Base-by-base conservation (phyloP, 345 rosid species). In the Aurinia saxatilis region DNA sequence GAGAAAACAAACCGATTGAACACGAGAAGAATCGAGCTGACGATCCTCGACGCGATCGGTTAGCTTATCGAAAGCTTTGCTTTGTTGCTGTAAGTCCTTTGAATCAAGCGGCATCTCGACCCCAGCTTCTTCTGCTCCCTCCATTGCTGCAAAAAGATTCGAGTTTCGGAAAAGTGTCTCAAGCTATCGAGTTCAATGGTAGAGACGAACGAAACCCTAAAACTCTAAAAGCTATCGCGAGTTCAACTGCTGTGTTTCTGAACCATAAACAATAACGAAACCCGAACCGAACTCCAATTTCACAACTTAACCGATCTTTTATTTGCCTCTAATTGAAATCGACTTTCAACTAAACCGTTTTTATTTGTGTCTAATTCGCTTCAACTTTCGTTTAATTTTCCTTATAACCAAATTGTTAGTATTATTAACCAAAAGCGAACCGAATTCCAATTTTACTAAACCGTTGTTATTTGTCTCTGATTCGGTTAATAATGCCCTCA, bases 21-120 rank as follows among this genome's bases (percentile, higher is more conserved):
- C 96, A 29, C 96, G 97, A 57, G 90, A 82, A 31, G 96, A 87
- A 68, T 90, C 88, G 73, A 93, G 96, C 82, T 93, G 99, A 17
- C 97, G 97, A 73, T 93, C 99, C 76, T 93, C 96, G 19, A 93
- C 99, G 6, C 81, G 99, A 78, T 93, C 97, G 50, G 97, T 90
- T 73, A 93, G 97, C 85, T 87, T 93, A 75, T 93, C 95, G 30
- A 93, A 73, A 15, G 96, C 97, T 75, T 93, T 93, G 90, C 92
- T 93, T 74, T 93, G 96, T 72, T 90, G 95, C 75, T 90, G 99
- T 13, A 93, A 66, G 47, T 93, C 99, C 79, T 93, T 93, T 3
- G 97, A 93, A 74, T 90, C 96, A 1, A 73, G 75, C 39, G 77
- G 60, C 49, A 81, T 73, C 48, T 84, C 95, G 8, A 71, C 74